Conservation (phyloP, 2,329 filamentous ascomycete genomes). For the Metarhizium rileyi region DNA sequence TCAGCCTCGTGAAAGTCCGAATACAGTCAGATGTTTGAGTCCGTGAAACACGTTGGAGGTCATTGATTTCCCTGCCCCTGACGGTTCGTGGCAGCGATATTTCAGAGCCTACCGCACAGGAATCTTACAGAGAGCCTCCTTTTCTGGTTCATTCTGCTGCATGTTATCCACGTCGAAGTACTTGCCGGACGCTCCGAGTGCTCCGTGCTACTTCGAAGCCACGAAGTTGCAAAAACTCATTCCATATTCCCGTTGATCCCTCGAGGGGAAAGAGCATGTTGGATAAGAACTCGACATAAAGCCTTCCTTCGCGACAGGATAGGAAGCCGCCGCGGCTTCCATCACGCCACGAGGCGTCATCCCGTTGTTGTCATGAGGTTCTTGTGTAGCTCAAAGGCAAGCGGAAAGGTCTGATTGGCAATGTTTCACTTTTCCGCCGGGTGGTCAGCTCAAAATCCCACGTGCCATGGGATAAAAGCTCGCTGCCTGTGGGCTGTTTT, state of each 20-base stretch:
- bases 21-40: neutral
- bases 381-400: neutral
- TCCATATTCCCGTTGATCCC: neutral
- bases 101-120: neutral
- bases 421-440: neutral
- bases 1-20: neutral
- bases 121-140: neutral
- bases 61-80: neutral
- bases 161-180: neutral
- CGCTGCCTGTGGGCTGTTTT: neutral
- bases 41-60: neutral
- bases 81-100: neutral
- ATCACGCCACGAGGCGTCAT: neutral
- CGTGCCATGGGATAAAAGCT: neutral
- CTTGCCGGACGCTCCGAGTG: neutral
- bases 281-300: neutral
- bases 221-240: neutral
- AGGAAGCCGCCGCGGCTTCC: neutral
- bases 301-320: neutral
- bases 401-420: neutral
- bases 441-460: neutral
- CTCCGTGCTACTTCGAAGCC: neutral
- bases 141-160: neutral
- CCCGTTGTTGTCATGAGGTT: neutral
- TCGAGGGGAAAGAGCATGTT: neutral